Conservation (phyloP, 257 asterid species). For the Solanum pennellii region DNA sequence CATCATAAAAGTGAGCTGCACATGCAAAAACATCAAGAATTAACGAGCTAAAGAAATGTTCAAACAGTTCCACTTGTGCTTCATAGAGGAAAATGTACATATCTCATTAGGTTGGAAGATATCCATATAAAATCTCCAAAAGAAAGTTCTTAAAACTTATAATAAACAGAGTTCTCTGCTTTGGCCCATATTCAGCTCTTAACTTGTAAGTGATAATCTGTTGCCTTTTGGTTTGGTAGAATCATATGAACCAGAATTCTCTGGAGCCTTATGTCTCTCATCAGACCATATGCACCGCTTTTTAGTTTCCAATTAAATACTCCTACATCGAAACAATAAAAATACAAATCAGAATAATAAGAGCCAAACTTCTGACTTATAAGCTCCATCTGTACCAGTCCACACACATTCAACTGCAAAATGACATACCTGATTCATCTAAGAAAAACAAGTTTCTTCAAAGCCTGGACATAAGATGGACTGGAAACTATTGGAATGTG, state of each 20-base stretch:
- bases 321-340: background rate
- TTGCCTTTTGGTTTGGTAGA: background rate
- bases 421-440: background rate
- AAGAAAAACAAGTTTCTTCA: background rate
- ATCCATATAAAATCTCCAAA: background rate
- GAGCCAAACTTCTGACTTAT: background rate
- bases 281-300: background rate
- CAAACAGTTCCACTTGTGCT: background rate
- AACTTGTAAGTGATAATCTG: background rate
- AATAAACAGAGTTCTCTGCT: background rate
- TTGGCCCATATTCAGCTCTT: background rate
- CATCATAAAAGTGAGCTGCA: slow-evolving; percentile 61
- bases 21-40: background rate
- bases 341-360: background rate
- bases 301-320: background rate
- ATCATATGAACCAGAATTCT: background rate
- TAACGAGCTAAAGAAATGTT: background rate
- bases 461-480: background rate
- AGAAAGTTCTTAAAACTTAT: background rate
- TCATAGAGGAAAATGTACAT: background rate
- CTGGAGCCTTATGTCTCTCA: background rate
- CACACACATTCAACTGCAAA: background rate
- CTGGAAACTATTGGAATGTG: background rate
- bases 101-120: background rate
- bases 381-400: background rate